Evolutionary conservation across 2,329 filamentous ascomycete species (phyloP).

Genomic region (Colletotrichum sp.): DNA sequence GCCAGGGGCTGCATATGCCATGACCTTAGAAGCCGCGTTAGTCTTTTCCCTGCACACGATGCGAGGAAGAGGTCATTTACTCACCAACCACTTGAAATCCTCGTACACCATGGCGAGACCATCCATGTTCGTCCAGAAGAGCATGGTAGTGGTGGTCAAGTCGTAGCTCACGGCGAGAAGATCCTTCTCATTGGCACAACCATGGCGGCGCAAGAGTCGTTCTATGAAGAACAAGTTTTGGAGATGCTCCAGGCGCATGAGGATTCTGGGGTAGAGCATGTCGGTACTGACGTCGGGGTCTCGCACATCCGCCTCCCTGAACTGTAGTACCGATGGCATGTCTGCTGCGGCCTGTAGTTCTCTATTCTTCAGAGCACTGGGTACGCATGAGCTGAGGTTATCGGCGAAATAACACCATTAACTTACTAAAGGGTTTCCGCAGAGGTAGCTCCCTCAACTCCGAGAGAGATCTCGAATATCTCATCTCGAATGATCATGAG

Average conservation of each 20-base stretch:
- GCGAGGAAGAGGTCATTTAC: slow-evolving; percentile 9
- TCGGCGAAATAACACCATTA: accelerated
- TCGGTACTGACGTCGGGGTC: slow-evolving; percentile 29
- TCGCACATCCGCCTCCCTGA: slow-evolving; percentile 41
- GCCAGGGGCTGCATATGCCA: slow-evolving; percentile 54
- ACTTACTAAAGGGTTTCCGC: neutral
- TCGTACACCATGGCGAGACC: slow-evolving; percentile 42
- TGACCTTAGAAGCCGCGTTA: slow-evolving; percentile 39
- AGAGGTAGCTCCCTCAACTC: slow-evolving; percentile 35
- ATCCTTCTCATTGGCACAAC: slow-evolving; percentile 38
- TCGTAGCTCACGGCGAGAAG: slow-evolving; percentile 52
- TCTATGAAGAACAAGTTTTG: slow-evolving; percentile 66
- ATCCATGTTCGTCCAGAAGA: slow-evolving; percentile 55
- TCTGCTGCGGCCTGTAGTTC: slow-evolving; percentile 35
- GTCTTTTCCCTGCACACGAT: neutral
- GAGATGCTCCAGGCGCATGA: slow-evolving; percentile 54
- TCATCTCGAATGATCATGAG: slow-evolving; percentile 61
- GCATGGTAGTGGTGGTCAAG: slow-evolving; percentile 49
- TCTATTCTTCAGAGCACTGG: slow-evolving; percentile 38
- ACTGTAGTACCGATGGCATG: slow-evolving; percentile 42
- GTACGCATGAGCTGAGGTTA: neutral
- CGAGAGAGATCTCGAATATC: slow-evolving; percentile 61
- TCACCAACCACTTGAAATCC: slow-evolving; percentile 55
- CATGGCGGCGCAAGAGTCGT: slow-evolving; percentile 54
- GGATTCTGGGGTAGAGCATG: slow-evolving; percentile 45